Evolutionary conservation across 129 eudicot genomes (phyloP), one percentile per base, ranked within the genome.

Genomic region (Helianthus tuberosus): DNA sequence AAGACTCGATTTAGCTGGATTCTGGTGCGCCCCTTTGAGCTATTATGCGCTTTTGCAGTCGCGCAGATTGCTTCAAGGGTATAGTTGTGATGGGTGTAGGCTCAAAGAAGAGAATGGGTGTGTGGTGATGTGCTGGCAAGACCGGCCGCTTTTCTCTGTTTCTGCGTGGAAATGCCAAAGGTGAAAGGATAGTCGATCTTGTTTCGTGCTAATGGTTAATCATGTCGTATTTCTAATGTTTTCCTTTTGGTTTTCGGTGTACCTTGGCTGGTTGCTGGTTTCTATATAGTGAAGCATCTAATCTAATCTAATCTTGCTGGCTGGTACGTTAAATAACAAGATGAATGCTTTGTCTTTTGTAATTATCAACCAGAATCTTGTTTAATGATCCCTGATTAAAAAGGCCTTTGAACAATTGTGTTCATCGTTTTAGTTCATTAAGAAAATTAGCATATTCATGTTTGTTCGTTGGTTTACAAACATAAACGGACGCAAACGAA

Each of bases 1-100:
- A 63, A 85, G 96, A 68, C 84, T 94, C 4, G 96, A 88, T 46
- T 38, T 79, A 67, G 84, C 90, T 27, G 99, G 97, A 20, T 94
- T 94, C 57, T 87, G 84, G 57, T 85, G 84, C 51, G 89, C 85
- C 53, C 88, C 16, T 50, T 50, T 50, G 8, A 14, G 55, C 20
- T 50, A 50, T 50, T 50, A 50, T 50, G 17, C 17, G 55, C 55
- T 50, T 50, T 50, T 50, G 55, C 55, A 50, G 55, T 50, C 55
- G 55, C 17, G 55, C 55, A 50, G 55, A 50, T 50, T 50, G 55
- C 55, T 12, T 50, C 55, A 50, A 12, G 55, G 55, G 20, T 86
- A 70, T 71, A 82, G 84, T 64, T 90, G 96, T 50, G 55, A 50
- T 50, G 55, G 55, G 55, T 50, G 20, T 50, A 50, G 55, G 55